Evolutionary conservation across 257 asterid genomes (phyloP).

Genomic region (Solanum appendiculatum): DNA sequence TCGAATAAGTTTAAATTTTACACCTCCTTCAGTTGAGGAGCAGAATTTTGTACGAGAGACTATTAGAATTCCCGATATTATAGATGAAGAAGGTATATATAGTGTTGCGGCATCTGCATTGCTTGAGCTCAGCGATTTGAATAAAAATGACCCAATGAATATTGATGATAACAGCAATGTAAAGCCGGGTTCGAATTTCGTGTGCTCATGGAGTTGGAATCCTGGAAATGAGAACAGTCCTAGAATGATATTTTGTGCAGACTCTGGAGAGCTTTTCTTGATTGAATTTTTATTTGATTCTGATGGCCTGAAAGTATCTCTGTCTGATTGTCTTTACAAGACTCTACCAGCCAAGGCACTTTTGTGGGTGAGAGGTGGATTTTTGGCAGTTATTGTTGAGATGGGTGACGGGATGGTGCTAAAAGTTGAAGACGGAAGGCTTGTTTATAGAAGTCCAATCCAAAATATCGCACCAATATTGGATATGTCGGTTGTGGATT

Average conservation of each 20-base stretch:
- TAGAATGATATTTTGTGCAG: slow-evolving; percentile 75
- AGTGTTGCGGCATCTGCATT: slow-evolving; percentile 97
- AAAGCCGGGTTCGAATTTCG: slow-evolving; percentile 62
- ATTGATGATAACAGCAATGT: slow-evolving; percentile 51
- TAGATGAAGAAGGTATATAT: slow-evolving; percentile 83
- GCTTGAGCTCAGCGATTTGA: slow-evolving; percentile 84
- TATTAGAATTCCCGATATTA: slow-evolving; percentile 60
- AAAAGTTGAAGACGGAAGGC: slow-evolving; percentile 62
- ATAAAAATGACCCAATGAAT: slow-evolving; percentile 82
- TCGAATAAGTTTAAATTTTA: slow-evolving; percentile 61
- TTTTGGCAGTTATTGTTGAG: slow-evolving; percentile 72
- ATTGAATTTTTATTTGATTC: slow-evolving; percentile 61
- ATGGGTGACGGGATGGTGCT: slow-evolving; percentile 97
- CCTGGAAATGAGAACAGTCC: slow-evolving; percentile 41
- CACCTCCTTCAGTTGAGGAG: slow-evolving; percentile 46
- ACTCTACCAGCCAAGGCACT: slow-evolving; percentile 65
- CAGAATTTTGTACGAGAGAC: slow-evolving; percentile 37
- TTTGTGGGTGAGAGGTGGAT: slow-evolving; percentile 79
- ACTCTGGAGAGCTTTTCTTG: slow-evolving; percentile 79
- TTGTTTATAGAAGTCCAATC: slow-evolving; percentile 61
- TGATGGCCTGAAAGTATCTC: slow-evolving; percentile 47
- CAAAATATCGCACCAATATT: slow-evolving; percentile 89
- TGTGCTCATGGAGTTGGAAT: slow-evolving; percentile 97
- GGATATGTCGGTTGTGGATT: slow-evolving; percentile 82
- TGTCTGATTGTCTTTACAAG: slow-evolving; percentile 83